These are phyloP conservation scores for Mycena leptocephala DNA, from an alignment of 768 basidiomycete species.

Conservation along the genomic window DNA sequence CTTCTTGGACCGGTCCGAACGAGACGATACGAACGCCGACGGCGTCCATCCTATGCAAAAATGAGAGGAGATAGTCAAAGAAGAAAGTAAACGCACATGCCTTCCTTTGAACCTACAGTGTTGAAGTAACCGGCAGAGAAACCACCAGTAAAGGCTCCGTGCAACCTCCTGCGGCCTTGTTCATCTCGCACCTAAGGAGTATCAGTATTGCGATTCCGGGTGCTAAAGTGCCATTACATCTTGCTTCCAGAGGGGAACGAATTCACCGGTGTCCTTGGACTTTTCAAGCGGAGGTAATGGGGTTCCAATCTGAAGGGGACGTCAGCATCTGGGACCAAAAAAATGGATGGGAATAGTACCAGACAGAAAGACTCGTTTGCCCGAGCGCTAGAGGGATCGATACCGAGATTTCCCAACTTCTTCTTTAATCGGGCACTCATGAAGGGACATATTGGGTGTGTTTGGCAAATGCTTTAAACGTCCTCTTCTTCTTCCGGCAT, in stretches of 20 bases:
- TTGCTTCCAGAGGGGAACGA: conserved; percentile 98
- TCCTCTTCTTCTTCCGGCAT: background rate
- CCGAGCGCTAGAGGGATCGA: conserved; percentile 78
- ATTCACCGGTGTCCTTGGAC: conserved; percentile 92
- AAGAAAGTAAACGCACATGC: conserved; percentile 54
- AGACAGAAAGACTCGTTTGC: conserved; percentile 91
- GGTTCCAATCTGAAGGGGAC: conserved; percentile 83
- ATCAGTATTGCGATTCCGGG: background rate
- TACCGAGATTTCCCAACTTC: conserved; percentile 86
- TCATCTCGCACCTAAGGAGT: conserved; percentile 87
- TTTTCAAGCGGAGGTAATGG: conserved; percentile 96
- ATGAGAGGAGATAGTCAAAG: conserved; percentile 1
- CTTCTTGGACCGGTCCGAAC: conserved; percentile 79
- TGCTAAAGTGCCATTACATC: conserved; percentile 67
- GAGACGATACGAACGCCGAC: conserved; percentile 92
- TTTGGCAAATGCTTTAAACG: background rate
- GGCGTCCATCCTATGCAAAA: conserved; percentile 91
- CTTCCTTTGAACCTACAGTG: conserved; percentile 96
- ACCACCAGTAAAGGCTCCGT: conserved; percentile 98
- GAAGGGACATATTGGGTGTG: background rate
- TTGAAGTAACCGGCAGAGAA: conserved; percentile 99
- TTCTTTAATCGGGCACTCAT: conserved; percentile 80
- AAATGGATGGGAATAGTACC: conserved; percentile 58
- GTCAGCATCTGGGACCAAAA: background rate
- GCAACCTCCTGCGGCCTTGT: conserved; percentile 92